Conservation (phyloP, 2,329 filamentous ascomycete species). For the Rhynchosporium graminicola region DNA sequence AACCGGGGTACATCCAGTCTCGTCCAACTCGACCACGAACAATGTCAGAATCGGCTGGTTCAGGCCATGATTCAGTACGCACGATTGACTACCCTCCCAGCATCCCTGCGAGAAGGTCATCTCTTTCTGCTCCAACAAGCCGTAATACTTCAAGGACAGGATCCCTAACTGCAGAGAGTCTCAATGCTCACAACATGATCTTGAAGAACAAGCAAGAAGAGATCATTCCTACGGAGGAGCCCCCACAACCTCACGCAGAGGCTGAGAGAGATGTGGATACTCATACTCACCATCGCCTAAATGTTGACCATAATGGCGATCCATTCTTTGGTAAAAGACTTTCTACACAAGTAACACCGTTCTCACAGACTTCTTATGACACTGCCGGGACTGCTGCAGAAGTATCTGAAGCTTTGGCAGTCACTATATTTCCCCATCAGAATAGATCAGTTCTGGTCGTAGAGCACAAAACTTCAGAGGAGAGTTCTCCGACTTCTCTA, state of each 20-base stretch:
- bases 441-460: constrained; percentile 65
- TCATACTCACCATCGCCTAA: constrained; percentile 22
- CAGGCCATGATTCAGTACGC: constrained; percentile 40
- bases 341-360: constrained; percentile 60
- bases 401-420: constrained; percentile 62
- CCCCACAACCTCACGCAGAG: constrained; percentile 9
- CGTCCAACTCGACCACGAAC: constrained; percentile 36
- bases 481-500: constrained; percentile 22
- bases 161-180: constrained; percentile 59
- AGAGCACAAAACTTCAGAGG: constrained; percentile 31
- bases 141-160: constrained; percentile 55
- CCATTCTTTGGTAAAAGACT: constrained; percentile 54
- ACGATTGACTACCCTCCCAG: constrained; percentile 62
- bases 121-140: constrained; percentile 63
- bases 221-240: constrained; percentile 13
- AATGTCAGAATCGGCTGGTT: constrained; percentile 39
- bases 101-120: constrained; percentile 59
- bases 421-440: constrained; percentile 64
- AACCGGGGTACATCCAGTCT: constrained; percentile 48
- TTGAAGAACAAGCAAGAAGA: constrained; percentile 29
- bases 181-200: constrained; percentile 54
- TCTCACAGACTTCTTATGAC: constrained; percentile 62
- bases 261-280: constrained; percentile 27
- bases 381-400: constrained; percentile 59
- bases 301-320: constrained; percentile 56